Evolutionary conservation across 2,329 filamentous ascomycete genomes (phyloP).

Genomic region (Nemania sp.): DNA sequence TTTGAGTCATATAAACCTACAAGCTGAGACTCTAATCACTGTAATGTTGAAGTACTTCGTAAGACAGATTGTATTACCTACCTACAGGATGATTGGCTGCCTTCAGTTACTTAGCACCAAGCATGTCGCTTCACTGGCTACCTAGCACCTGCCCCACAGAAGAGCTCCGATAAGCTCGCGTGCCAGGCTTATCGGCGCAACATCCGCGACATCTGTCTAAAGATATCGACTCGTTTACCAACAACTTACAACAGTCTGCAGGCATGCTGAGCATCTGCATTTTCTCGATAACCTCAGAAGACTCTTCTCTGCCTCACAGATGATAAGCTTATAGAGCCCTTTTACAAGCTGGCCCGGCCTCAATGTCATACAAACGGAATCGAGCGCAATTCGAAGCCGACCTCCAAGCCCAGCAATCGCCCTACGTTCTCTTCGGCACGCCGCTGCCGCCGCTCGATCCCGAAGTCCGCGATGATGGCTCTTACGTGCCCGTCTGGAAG

Average conservation of each 20-base stretch:
- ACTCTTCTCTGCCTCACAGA: slow-evolving; percentile 1
- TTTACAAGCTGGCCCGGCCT: slow-evolving; percentile 13
- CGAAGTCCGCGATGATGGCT: slow-evolving; percentile 82
- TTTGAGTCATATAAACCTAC: too few species aligned
- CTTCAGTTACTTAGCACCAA: too few species aligned
- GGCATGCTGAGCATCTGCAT: too few species aligned
- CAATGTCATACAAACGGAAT: slow-evolving; percentile 80
- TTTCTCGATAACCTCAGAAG: background rate
- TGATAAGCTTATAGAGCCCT: slow-evolving; percentile 16
- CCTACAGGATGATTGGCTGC: slow-evolving; percentile 2
- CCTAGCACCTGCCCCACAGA: background rate
- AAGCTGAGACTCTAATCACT: too few species aligned
- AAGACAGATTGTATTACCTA: background rate
- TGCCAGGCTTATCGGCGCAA: slow-evolving; percentile 8
- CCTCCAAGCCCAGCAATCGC: slow-evolving; percentile 65
- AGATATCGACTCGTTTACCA: background rate
- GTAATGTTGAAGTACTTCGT: too few species aligned
- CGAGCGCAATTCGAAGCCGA: slow-evolving; percentile 79
- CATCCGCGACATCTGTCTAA: background rate
- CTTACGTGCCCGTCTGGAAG: slow-evolving; percentile 95
- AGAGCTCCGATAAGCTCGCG: slow-evolving; percentile 11
- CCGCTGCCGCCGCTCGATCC: slow-evolving; percentile 78
- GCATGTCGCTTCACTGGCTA: slow-evolving; percentile 10
- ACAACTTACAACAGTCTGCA: too few species aligned
- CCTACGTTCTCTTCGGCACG: slow-evolving; percentile 81